A percentile compares a stretch with the other conserved stretches of the same genome.
Evolutionary conservation across 2,329 filamentous ascomycete species (phyloP).

Genomic region (Fusarium denticulatum): DNA sequence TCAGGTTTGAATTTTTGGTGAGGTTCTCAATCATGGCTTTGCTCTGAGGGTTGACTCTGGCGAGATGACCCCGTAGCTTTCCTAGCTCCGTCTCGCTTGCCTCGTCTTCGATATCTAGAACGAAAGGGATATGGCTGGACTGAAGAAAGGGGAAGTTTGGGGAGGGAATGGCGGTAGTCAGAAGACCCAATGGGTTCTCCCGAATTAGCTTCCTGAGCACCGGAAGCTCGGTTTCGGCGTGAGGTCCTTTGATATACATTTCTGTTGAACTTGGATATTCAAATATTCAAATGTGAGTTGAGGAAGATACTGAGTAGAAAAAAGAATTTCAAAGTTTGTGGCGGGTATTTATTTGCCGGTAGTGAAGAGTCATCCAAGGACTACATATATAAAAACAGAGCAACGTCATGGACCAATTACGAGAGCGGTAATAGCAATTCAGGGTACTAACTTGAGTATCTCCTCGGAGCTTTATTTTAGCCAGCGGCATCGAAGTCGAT

Average conservation of each 20-base stretch:
- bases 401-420: neutral
- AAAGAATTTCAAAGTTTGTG: neutral
- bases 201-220: slow-evolving; percentile 65
- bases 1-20: slow-evolving; percentile 20
- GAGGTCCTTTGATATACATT: slow-evolving; percentile 68
- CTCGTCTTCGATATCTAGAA: slow-evolving; percentile 62
- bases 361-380: neutral
- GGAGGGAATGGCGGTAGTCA: slow-evolving; percentile 70
- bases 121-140: slow-evolving; percentile 68
- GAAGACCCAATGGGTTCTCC: slow-evolving; percentile 68
- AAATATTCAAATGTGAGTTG: rapidly evolving
- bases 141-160: slow-evolving; percentile 61
- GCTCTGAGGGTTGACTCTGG: slow-evolving; percentile 69
- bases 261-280: neutral
- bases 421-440: neutral
- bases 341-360: neutral
- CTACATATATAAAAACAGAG: neutral
- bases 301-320: neutral
- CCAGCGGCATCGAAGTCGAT: neutral
- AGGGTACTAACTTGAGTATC: neutral
- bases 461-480: slow-evolving; percentile 1
- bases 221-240: slow-evolving; percentile 61
- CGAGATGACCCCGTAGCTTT: slow-evolving; percentile 69
- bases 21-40: slow-evolving; percentile 66
- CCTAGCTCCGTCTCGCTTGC: slow-evolving; percentile 52